Evolutionary conservation across 2,329 filamentous ascomycete genomes (phyloP), one percentile per base, ranked within the genome.

Genomic region (Cryphonectria radicalis): DNA sequence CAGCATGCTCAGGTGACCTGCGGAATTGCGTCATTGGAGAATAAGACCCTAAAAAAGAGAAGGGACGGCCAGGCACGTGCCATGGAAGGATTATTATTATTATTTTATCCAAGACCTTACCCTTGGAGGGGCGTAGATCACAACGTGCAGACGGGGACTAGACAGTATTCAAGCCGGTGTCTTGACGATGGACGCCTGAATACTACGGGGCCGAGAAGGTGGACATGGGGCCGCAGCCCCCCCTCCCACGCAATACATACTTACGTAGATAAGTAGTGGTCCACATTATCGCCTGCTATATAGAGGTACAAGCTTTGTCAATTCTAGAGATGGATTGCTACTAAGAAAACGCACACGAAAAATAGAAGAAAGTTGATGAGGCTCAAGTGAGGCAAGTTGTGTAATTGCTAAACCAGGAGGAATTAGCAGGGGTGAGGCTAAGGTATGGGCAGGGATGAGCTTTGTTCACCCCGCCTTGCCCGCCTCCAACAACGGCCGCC

Each of bases 21-120:
- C 19, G 63, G 25, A 2, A 65, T 65, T 50, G 42, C 63, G 63
- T 65, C 63, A 65, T 65, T 65, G 63, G 63, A 35, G 63, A 65
- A 63, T 28, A 35, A 35, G 63, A 65, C 17, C 40, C 40, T 25
- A 28, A 3, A n/a, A 63, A 5, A 42, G 4, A 32, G 55, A 28
- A 59, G 4, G 17, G 35, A 46, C 62, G 28, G 25, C 40, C 5
- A 11, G 25, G 42, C 40, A 64, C 32, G 37, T n/a, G 53, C 11
- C n/a, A 7, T 14, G 42, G 40, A 64, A 46, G 37, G n/a, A 25
- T 28, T 17, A 17, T 22, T 11, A 7, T 32, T 14, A 14, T 19
- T 10, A 5, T 32, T 64, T 32, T 11, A 11, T 40, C 25, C 4
- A 14, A 62, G 32, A n/a, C 35, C 59, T 7, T 59, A 62, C 35